These are phyloP conservation scores for Boletus semigastroideus DNA, from an alignment of 1,284 basidiomycete genomes.

Conservation along the genomic window DNA sequence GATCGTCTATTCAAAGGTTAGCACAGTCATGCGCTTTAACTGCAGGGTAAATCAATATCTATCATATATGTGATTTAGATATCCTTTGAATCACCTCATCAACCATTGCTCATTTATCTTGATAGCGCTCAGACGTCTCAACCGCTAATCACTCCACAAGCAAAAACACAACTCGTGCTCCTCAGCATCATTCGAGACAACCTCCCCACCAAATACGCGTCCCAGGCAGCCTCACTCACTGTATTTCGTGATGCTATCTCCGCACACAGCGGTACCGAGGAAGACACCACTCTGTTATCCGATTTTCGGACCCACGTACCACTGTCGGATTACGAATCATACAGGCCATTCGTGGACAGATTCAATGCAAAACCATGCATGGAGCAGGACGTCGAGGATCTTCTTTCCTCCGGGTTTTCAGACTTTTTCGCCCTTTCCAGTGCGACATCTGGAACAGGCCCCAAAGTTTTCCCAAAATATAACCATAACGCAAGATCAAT, in stretches of 20 bases:
- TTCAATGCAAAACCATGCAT: slow-evolving; percentile 17
- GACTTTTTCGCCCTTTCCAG: slow-evolving; percentile 14
- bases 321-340: slow-evolving; percentile 16
- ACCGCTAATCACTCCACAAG: background rate
- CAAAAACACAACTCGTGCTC: background rate
- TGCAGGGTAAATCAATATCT: too few relatives aligned
- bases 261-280: background rate
- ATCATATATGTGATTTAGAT: too few relatives aligned
- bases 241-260: slow-evolving; percentile 15
- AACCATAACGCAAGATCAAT: background rate
- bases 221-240: slow-evolving; percentile 6
- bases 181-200: slow-evolving; percentile 11
- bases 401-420: slow-evolving; percentile 23
- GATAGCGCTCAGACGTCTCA: background rate
- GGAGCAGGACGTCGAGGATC: slow-evolving; percentile 11
- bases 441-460: slow-evolving; percentile 11
- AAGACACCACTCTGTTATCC: slow-evolving; percentile 2
- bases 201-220: slow-evolving; percentile 10
- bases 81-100: too few relatives aligned
- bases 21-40: too few relatives aligned
- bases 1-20: too few relatives aligned
- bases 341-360: slow-evolving; percentile 19
- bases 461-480: slow-evolving; percentile 21
- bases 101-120: too few relatives aligned
- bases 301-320: slow-evolving; percentile 20